phyloP scores from a whole-genome alignment of 1,284 basidiomycete genomes.

The Trametes versicolor region DNA sequence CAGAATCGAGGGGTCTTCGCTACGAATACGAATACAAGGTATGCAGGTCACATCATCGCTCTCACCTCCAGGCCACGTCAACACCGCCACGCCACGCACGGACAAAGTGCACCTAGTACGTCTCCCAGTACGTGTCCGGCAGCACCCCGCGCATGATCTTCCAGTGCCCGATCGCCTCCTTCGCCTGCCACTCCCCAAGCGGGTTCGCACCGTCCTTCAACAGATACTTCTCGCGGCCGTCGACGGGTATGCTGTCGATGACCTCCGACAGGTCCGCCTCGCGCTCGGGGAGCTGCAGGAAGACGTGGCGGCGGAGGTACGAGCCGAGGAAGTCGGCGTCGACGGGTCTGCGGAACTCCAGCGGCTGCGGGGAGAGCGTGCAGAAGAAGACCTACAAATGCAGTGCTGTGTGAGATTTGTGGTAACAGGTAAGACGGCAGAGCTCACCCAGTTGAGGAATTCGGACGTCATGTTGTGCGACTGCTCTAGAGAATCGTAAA shows the following conservation, averaged over 20 bases:
- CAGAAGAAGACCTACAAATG: conserved; percentile 79
- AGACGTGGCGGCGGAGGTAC: conserved; percentile 65
- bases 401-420: conserved; percentile 9
- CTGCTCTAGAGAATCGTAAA: conserved; percentile 71
- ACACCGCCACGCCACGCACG: not conserved
- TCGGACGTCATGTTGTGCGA: conserved; percentile 58
- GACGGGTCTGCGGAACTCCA: conserved; percentile 71
- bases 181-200: conserved; percentile 67
- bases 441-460: conserved; percentile 79
- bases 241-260: conserved; percentile 45
- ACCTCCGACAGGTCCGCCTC: conserved; percentile 66
- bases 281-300: conserved; percentile 51
- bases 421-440: conserved; percentile 1
- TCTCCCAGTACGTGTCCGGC: conserved; percentile 70
- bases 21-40: conserved; percentile 20
- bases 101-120: conserved; percentile 51
- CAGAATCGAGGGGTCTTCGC: not conserved
- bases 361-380: conserved; percentile 61
- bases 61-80: not conserved
- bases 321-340: conserved; percentile 73
- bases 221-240: conserved; percentile 56
- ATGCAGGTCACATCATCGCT: conserved; percentile 4
- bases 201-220: conserved; percentile 70
- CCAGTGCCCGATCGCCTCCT: conserved; percentile 78
- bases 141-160: conserved; percentile 70